A percentile compares a stretch with the other conserved stretches of the same genome.
Evolutionary conservation across 208 protist species (phyloP).

Genomic region (Histomonas meleagridis): DNA sequence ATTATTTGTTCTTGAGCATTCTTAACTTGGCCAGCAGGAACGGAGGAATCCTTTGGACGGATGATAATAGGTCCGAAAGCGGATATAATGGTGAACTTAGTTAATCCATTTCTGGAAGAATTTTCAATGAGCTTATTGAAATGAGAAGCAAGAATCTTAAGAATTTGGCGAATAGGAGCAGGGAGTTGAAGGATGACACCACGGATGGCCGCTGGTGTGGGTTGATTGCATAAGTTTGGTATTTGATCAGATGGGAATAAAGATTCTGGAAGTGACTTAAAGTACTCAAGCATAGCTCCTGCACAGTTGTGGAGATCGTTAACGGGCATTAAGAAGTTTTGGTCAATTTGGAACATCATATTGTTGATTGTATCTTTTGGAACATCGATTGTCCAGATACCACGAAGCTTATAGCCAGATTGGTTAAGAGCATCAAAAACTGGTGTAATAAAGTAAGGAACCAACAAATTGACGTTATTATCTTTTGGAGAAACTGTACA

Average conservation of each 20-base stretch:
- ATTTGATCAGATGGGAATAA: neutral
- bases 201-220: neutral
- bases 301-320: neutral
- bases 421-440: neutral
- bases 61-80: neutral
- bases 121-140: neutral
- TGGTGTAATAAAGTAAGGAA: neutral
- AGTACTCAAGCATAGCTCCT: neutral
- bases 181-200: neutral
- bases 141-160: neutral
- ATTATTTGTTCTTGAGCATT: neutral
- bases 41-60: neutral
- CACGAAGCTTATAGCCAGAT: neutral
- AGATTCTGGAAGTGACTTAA: neutral
- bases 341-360: neutral
- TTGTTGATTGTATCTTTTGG: neutral
- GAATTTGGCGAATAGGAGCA: neutral
- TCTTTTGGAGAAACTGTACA: neutral
- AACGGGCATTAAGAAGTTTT: neutral
- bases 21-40: neutral
- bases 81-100: neutral
- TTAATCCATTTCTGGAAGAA: neutral
- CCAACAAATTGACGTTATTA: neutral
- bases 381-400: constrained; percentile 22
- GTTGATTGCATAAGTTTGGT: neutral